Percentiles rank a stretch among this genome's conserved stretches.
phyloP scores from a whole-genome alignment of 352 stramenopile species.

The Phytophthora lateralis region DNA sequence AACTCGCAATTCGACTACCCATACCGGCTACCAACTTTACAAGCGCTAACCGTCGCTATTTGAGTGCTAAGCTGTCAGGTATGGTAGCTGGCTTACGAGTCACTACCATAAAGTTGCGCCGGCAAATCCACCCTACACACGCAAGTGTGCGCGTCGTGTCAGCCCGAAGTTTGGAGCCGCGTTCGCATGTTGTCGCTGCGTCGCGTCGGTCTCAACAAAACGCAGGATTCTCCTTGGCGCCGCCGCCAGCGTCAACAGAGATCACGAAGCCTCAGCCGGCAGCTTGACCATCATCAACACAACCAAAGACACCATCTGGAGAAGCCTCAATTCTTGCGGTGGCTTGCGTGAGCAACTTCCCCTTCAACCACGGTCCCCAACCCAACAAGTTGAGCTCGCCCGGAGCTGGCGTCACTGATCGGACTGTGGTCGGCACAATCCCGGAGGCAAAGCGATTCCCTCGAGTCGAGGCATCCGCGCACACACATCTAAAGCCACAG shows the following conservation, averaged over 20 bases:
- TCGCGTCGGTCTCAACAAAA: conserved; percentile 6
- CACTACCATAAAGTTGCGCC: not conserved
- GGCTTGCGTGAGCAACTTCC: not conserved
- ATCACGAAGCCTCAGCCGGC: not conserved
- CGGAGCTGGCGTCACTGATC: conserved; percentile 27
- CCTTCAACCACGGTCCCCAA: not conserved
- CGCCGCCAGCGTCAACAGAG: not conserved
- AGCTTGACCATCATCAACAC: conserved; percentile 10
- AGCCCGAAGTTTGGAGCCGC: not conserved
- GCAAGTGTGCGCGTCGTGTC: no score
- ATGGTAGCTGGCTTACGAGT: not conserved
- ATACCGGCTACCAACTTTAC: no score
- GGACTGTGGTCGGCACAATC: conserved; percentile 14
- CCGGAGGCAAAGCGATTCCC: conserved; percentile 10
- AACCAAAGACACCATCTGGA: not conserved
- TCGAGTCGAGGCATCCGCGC: conserved; percentile 11
- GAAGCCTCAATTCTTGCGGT: not conserved
- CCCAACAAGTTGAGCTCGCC: not conserved
- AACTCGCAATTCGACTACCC: not conserved
- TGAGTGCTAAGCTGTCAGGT: not conserved
- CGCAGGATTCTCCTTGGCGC: not conserved
- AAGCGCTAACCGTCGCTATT: not conserved
- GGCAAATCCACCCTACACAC: not conserved
- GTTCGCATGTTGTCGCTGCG: not conserved
- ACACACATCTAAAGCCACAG: conserved; percentile 8